These are phyloP conservation scores for Mortierella sp. DNA, from an alignment of 371 early-diverging fungal genomes.

Conservation along the genomic window DNA sequence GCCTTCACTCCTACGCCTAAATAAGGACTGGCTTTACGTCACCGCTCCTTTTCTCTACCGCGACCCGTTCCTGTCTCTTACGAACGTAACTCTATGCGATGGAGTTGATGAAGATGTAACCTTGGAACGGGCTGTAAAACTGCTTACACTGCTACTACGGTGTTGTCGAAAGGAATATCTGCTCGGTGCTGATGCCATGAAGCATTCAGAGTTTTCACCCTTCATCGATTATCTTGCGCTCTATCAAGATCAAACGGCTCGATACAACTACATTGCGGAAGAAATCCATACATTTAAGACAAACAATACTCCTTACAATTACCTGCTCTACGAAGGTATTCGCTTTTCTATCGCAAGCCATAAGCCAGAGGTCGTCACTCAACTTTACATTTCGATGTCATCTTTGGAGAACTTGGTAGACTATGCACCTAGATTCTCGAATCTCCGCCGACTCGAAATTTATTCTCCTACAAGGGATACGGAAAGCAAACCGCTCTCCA, in stretches of 20 bases:
- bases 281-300: background rate
- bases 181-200: background rate
- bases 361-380: background rate
- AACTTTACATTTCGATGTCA: constrained; percentile 7
- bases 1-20: background rate
- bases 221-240: constrained; percentile 16
- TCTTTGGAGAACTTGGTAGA: background rate
- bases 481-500: background rate
- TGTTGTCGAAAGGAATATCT: constrained; percentile 18
- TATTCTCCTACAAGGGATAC: background rate
- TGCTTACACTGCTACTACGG: constrained; percentile 3
- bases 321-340: background rate
- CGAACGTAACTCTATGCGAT: background rate
- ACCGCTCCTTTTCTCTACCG: constrained; percentile 16
- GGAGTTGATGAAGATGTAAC: background rate
- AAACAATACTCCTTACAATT: background rate
- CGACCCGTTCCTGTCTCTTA: constrained; percentile 14
- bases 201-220: background rate
- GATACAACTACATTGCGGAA: background rate
- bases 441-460: constrained; percentile 18
- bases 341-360: constrained; percentile 9
- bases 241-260: constrained; percentile 2
- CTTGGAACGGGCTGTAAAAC: background rate
- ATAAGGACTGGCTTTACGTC: constrained; percentile 12
- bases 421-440: constrained; percentile 1